Evolutionary conservation across 257 asterid genomes (phyloP).

Genomic region (Cinchona pubescens): DNA sequence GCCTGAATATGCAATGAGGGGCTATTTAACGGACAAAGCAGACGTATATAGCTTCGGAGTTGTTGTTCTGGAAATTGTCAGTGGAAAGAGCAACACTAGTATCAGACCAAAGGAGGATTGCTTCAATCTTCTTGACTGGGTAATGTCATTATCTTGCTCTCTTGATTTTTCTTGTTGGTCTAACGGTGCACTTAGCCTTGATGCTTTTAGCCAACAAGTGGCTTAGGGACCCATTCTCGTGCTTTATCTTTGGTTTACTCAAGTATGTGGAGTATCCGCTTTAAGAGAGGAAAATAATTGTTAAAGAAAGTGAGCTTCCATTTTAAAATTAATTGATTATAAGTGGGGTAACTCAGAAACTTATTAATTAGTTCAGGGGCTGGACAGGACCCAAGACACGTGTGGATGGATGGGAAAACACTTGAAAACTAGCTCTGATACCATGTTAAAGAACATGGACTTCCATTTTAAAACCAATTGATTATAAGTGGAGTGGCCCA

Average conservation of each 20-base stretch:
- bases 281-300: too few species aligned
- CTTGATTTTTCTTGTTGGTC: background rate
- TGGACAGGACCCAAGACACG: too few species aligned
- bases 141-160: constrained; percentile 4
- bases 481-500: too few species aligned
- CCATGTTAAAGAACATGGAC: too few species aligned
- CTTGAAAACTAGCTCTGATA: too few species aligned
- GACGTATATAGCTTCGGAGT: constrained; percentile 44
- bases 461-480: too few species aligned
- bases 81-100: constrained; percentile 30
- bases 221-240: background rate
- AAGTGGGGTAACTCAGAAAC: too few species aligned
- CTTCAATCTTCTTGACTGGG: constrained; percentile 35
- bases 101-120: constrained; percentile 19
- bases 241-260: background rate
- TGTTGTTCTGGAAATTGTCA: constrained; percentile 38
- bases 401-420: too few species aligned
- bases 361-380: too few species aligned
- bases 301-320: too few species aligned
- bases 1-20: constrained; percentile 43
- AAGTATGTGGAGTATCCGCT: too few species aligned
- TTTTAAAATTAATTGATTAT: too few species aligned
- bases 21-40: constrained; percentile 38
- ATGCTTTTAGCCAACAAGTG: background rate
- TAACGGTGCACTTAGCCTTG: background rate